A percentile compares a stretch with the other conserved stretches of the same genome.
phyloP scores from a whole-genome alignment of 306 rosid genomes.

The Trifolium fragiferum region DNA sequence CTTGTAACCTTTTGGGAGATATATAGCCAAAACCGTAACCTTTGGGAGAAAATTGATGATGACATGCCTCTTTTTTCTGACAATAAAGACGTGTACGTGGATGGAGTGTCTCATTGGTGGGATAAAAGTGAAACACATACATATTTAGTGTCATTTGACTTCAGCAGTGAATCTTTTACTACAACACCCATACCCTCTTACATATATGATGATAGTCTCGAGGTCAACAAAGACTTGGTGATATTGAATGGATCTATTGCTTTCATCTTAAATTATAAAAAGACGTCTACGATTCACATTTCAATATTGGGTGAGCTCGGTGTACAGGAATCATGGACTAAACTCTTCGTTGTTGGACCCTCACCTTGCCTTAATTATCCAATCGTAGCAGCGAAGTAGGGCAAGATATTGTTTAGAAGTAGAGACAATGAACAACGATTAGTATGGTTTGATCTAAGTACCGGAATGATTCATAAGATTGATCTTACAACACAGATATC shows the following conservation, averaged over 20 bases:
- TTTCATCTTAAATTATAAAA: neutral
- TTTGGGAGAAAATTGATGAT: neutral
- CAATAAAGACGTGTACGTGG: neutral
- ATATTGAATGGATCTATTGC: neutral
- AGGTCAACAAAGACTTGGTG: neutral
- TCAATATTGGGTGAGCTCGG: conserved; percentile 9
- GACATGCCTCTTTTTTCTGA: neutral
- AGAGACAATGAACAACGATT: neutral
- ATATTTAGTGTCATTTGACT: too few species aligned
- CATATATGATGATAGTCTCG: neutral
- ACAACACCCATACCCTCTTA: too few species aligned
- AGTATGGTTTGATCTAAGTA: neutral
- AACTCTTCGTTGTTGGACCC: too few species aligned
- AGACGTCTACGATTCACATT: neutral
- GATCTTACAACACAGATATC: neutral
- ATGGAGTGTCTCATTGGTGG: neutral
- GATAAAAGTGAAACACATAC: neutral
- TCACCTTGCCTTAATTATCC: too few species aligned
- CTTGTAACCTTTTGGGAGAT: neutral
- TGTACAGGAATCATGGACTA: too few species aligned
- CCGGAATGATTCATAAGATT: neutral
- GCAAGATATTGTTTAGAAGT: too few species aligned
- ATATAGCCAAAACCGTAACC: neutral
- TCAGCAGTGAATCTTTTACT: too few species aligned
- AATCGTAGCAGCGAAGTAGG: too few species aligned